Conservation (phyloP, 345 rosid species). For the Hevea brasiliensis region DNA sequence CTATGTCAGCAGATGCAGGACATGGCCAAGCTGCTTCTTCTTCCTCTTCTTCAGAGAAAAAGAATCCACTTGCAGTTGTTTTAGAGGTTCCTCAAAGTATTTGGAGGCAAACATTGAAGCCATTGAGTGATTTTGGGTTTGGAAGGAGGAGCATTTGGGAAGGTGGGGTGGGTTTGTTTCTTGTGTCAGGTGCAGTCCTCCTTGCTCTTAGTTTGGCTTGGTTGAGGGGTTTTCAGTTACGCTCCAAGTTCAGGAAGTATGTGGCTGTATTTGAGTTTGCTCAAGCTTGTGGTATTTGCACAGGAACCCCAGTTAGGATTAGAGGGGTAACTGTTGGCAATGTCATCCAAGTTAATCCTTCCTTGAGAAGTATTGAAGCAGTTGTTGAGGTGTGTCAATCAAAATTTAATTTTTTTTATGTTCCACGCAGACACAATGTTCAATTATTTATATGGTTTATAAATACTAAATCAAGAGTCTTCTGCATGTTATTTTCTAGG, state of each 20-base stretch:
- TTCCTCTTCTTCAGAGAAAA: slow-evolving; percentile 38
- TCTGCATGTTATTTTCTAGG: slow-evolving; percentile 37
- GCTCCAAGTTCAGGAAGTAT: slow-evolving; percentile 82
- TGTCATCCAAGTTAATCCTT: slow-evolving; percentile 83
- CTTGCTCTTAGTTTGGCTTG: slow-evolving; percentile 88
- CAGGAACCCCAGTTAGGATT: slow-evolving; percentile 93
- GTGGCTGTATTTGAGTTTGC: slow-evolving; percentile 74
- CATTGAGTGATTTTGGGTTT: slow-evolving; percentile 87
- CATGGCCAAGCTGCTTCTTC: slow-evolving; percentile 49
- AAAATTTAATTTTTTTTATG: slow-evolving; percentile 4
- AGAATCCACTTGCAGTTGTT: slow-evolving; percentile 56
- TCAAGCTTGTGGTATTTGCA: slow-evolving; percentile 85
- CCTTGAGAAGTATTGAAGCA: slow-evolving; percentile 88
- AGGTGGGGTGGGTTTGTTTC: slow-evolving; percentile 97
- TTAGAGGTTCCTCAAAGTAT: slow-evolving; percentile 64
- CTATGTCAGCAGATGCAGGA: slow-evolving; percentile 52
- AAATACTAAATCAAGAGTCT: slow-evolving; percentile 5
- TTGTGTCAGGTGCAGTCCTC: slow-evolving; percentile 82
- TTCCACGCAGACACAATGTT: not conserved
- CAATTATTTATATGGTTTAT: not conserved
- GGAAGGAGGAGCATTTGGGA: slow-evolving; percentile 94
- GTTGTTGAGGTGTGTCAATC: slow-evolving; percentile 68
- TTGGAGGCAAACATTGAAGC: slow-evolving; percentile 82
- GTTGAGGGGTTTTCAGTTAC: slow-evolving; percentile 80
- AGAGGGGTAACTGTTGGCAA: slow-evolving; percentile 95